These are phyloP conservation scores for Trichophyton rubrum DNA, from an alignment of 2,329 filamentous ascomycete genomes.

Conservation along the genomic window DNA sequence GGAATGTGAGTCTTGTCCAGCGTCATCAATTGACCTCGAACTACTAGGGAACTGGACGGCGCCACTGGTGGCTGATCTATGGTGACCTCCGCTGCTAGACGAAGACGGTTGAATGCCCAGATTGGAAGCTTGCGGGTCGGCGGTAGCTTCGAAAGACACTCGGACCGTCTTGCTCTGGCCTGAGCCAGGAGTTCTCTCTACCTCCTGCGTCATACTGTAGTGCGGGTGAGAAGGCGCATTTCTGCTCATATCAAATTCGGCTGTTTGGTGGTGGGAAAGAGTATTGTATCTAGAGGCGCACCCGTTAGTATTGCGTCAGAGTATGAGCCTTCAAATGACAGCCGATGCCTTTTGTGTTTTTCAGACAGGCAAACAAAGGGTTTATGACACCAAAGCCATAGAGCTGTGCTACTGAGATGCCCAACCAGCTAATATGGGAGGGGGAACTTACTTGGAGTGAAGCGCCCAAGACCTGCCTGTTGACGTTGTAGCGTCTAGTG, in stretches of 20 bases:
- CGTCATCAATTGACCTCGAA: background rate
- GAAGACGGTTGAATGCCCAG: background rate
- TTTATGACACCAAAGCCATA: background rate
- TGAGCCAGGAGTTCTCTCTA: constrained; percentile 4
- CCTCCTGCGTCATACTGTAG: constrained; percentile 6
- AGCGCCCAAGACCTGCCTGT: background rate
- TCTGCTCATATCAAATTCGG: constrained; percentile 1
- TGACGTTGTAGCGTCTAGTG: background rate
- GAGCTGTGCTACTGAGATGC: background rate
- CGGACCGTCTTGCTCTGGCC: constrained; percentile 5
- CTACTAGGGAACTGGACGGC: background rate
- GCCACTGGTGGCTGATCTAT: background rate
- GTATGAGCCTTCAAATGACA: background rate
- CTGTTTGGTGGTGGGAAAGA: background rate
- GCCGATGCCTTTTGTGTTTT: background rate
- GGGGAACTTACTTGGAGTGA: background rate
- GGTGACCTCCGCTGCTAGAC: constrained; percentile 3
- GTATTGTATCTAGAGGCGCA: background rate
- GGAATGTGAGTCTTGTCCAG: background rate
- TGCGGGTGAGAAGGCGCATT: constrained; percentile 1
- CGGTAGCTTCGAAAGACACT: constrained; percentile 8
- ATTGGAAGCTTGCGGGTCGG: constrained; percentile 2
- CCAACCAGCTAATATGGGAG: background rate
- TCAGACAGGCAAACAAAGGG: background rate
- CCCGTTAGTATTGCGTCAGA: background rate